phyloP scores from a whole-genome alignment of 768 basidiomycete genomes.

The Mycena latifolia region DNA sequence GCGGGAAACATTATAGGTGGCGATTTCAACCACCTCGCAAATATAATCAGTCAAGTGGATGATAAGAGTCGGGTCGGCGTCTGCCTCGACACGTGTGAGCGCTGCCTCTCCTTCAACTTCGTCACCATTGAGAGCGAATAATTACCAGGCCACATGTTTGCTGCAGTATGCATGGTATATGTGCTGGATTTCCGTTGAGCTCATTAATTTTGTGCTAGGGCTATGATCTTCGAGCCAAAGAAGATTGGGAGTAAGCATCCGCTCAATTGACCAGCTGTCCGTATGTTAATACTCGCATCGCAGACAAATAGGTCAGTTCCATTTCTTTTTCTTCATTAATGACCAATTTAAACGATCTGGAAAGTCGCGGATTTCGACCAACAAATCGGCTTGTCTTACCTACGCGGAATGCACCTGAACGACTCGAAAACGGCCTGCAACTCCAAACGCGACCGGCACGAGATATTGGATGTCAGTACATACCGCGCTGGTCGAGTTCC shows the following conservation, averaged over 20 bases:
- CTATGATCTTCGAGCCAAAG: conserved; percentile 82
- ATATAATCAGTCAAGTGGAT: conserved; percentile 76
- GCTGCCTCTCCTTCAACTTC: not conserved
- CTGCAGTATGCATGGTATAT: conserved; percentile 61
- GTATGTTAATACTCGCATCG: conserved; percentile 41
- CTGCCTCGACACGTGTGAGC: conserved; percentile 87
- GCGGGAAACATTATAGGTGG: conserved; percentile 84
- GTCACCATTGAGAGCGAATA: not conserved
- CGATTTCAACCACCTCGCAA: conserved; percentile 72
- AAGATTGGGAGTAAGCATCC: conserved; percentile 75
- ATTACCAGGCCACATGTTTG: conserved; percentile 78
- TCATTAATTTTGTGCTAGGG: conserved; percentile 57
- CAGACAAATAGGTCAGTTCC: conserved; percentile 28
- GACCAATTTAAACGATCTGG: not conserved
- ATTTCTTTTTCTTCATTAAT: not conserved
- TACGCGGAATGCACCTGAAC: conserved; percentile 89
- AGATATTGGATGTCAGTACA: conserved; percentile 83
- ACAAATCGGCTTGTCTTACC: conserved; percentile 78
- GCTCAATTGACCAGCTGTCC: conserved; percentile 1
- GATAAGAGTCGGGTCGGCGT: conserved; percentile 84
- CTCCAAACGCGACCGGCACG: conserved; percentile 83
- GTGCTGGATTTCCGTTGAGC: not conserved
- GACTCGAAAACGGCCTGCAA: conserved; percentile 78
- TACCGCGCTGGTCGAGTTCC: too few species aligned
- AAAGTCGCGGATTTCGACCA: conserved; percentile 74